Evolutionary conservation across 306 rosid species (phyloP).

Genomic region (Inga leiocalycina): DNA sequence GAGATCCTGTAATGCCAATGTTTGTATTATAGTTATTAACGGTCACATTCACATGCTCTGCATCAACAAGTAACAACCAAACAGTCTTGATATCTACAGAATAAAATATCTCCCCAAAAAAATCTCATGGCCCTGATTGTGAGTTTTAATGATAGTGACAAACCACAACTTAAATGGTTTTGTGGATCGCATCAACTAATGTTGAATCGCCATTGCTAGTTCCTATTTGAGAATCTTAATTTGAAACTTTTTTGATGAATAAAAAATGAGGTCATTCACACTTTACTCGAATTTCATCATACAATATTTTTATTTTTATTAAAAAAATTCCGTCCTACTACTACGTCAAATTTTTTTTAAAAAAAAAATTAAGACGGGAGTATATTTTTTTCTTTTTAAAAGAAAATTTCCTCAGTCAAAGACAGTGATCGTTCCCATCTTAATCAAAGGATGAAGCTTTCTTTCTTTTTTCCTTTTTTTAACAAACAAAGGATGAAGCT

Average conservation of each 20-base stretch:
- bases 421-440: not conserved
- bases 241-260: constrained; percentile 1
- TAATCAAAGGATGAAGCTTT: too few species aligned
- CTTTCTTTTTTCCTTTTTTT: too few species aligned
- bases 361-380: too few species aligned
- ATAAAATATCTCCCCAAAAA: not conserved
- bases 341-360: too few species aligned
- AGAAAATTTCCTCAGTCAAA: not conserved
- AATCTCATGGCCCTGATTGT: too few species aligned
- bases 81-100: not conserved
- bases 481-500: too few species aligned
- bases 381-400: too few species aligned
- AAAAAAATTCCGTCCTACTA: too few species aligned
- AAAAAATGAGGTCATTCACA: not conserved
- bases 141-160: not conserved
- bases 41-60: not conserved
- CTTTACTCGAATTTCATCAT: not conserved
- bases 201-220: not conserved
- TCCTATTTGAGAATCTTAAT: constrained; percentile 15
- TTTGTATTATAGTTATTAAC: not conserved
- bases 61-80: not conserved
- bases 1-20: not conserved
- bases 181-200: constrained; percentile 17
- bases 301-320: too few species aligned
- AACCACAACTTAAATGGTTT: constrained; percentile 22